Conservation (phyloP, 768 basidiomycete genomes). For the Mycena olivaceomarginata region DNA sequence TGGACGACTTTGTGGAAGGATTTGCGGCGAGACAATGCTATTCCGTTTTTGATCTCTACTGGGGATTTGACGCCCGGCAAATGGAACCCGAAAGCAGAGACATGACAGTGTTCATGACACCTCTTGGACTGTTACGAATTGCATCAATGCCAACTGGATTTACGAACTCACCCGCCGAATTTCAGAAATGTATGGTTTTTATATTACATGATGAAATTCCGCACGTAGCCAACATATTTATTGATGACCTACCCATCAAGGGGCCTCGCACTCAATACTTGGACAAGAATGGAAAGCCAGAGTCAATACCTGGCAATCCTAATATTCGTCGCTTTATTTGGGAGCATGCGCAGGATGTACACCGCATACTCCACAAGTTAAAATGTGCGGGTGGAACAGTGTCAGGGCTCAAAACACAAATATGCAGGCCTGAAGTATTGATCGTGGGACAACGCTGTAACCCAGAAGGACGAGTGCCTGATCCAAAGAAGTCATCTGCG, state of each 20-base stretch:
- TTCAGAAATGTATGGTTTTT: conserved; percentile 48
- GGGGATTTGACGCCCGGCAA: no score
- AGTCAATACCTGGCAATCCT: conserved; percentile 44
- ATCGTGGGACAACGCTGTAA: conserved; percentile 4
- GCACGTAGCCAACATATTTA: conserved; percentile 47
- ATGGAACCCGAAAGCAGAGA: no score
- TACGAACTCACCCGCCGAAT: conserved; percentile 42
- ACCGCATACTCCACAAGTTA: conserved; percentile 52
- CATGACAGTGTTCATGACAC: no score
- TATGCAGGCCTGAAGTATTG: conserved; percentile 47
- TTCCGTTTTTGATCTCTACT: no score
- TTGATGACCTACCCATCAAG: conserved; percentile 56
- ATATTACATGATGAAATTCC: conserved; percentile 57
- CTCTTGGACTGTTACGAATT: no score
- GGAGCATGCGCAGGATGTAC: conserved; percentile 54
- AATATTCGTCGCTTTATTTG: conserved; percentile 38
- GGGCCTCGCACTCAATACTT: conserved; percentile 51
- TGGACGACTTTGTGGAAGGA: conserved; percentile 3
- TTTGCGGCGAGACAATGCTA: background rate
- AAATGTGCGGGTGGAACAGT: conserved; percentile 54
- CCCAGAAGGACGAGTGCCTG: background rate
- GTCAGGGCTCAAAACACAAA: conserved; percentile 47
- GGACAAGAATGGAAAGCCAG: conserved; percentile 41
- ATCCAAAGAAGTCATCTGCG: background rate
- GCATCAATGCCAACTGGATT: background rate